Percentiles rank a stretch among this genome's conserved stretches.
These are phyloP conservation scores for Kalmusia sp. DNA, from an alignment of 2,329 filamentous ascomycete genomes.

Conservation along the genomic window DNA sequence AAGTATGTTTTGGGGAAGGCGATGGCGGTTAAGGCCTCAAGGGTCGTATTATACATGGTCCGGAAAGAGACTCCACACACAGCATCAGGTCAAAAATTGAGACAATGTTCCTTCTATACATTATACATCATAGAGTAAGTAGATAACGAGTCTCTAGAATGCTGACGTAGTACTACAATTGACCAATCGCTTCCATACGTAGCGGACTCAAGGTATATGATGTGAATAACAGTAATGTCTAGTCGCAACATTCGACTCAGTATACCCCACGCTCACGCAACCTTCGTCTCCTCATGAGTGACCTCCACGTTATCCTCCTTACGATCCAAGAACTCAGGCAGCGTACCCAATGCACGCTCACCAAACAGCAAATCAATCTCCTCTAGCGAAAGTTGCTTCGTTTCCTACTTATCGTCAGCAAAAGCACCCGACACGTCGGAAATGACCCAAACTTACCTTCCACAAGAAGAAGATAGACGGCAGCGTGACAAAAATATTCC, in stretches of 20 bases:
- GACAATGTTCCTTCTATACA: too few species aligned
- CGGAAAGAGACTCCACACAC: too few species aligned
- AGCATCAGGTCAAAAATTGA: too few species aligned
- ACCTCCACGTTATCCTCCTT: conserved; percentile 16
- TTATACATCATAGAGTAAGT: too few species aligned
- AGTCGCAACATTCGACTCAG: neutral
- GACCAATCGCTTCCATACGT: too few species aligned
- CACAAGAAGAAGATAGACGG: conserved; percentile 61
- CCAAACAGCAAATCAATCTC: conserved; percentile 67
- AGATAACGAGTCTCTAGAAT: too few species aligned
- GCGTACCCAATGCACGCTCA: conserved; percentile 56
- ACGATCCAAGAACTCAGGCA: conserved; percentile 53
- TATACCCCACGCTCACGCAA: neutral
- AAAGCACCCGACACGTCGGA: neutral
- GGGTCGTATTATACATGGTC: too few species aligned
- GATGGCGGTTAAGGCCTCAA: too few species aligned
- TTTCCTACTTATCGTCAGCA: conserved; percentile 31
- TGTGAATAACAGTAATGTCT: neutral
- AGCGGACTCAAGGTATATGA: neutral
- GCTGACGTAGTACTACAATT: too few species aligned
- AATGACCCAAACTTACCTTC: conserved; percentile 36
- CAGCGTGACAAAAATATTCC: conserved; percentile 53
- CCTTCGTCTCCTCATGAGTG: conserved; percentile 3
- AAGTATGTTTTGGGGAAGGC: too few species aligned
- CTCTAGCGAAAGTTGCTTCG: conserved; percentile 58